Conservation (phyloP, 2,329 filamentous ascomycete genomes). For the Diaporthe citrichinensis region DNA sequence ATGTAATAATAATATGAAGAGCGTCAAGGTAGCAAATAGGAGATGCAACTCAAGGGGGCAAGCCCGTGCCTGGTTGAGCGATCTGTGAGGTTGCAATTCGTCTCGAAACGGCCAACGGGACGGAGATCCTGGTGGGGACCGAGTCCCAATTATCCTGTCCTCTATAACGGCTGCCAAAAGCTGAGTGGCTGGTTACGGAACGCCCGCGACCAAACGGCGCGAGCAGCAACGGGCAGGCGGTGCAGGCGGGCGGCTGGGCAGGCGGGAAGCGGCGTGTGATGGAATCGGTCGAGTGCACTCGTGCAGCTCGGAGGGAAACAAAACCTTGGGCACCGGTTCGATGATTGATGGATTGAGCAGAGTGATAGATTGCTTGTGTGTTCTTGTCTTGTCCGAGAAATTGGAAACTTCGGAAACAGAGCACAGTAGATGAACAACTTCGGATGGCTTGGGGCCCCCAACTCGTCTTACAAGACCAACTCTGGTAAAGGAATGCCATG, state of each 20-base stretch:
- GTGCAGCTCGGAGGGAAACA: constrained; percentile 7
- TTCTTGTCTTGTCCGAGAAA: constrained; percentile 13
- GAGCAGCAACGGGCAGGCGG: background rate
- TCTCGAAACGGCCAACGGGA: constrained; percentile 18
- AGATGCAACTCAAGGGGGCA: constrained; percentile 9
- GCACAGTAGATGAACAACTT: constrained; percentile 8
- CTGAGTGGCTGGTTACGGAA: constrained; percentile 30
- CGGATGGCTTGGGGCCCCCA: constrained; percentile 19
- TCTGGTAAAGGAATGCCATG: constrained; percentile 21
- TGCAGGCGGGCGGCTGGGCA: background rate
- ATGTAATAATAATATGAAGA: background rate
- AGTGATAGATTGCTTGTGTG: background rate
- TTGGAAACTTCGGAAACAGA: constrained; percentile 29
- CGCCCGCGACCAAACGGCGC: background rate
- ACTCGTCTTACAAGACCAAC: constrained; percentile 15
- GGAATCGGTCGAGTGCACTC: background rate
- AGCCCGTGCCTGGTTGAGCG: constrained; percentile 20
- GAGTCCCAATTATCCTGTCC: constrained; percentile 14
- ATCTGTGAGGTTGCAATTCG: constrained; percentile 34
- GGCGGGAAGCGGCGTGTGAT: background rate
- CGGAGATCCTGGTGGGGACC: constrained; percentile 24
- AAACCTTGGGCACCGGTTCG: background rate
- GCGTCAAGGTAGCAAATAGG: constrained; percentile 27
- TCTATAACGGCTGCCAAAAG: constrained; percentile 16
- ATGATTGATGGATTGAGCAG: background rate